Percentiles rank a stretch among this genome's conserved stretches.
Evolutionary conservation across 805 yeast genomes (phyloP).

Genomic region (Wickerhamomyces bisporus): DNA sequence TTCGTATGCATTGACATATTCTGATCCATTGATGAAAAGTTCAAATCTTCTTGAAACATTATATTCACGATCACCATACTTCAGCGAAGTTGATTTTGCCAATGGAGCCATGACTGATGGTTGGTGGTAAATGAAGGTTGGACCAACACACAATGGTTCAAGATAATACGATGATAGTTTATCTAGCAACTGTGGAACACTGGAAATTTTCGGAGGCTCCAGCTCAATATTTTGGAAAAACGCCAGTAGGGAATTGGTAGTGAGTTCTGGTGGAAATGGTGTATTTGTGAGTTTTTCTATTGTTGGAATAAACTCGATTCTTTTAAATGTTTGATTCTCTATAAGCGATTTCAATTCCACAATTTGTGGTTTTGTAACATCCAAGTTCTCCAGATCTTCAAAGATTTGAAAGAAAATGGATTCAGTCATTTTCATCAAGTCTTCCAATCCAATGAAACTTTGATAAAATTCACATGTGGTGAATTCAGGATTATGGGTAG

Average conservation of each 20-base stretch:
- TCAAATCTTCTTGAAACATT: conserved; percentile 72
- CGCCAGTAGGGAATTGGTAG: conserved; percentile 33
- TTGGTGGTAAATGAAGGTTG: conserved; percentile 75
- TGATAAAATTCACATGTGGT: conserved; percentile 87
- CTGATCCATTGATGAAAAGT: conserved; percentile 72
- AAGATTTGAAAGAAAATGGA: conserved; percentile 42
- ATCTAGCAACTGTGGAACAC: conserved; percentile 62
- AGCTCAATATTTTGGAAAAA: conserved; percentile 30
- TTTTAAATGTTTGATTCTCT: conserved; percentile 25
- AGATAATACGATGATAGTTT: conserved; percentile 53
- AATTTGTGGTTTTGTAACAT: conserved; percentile 7
- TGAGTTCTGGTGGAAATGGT: conserved; percentile 40
- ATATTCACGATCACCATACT: conserved; percentile 28
- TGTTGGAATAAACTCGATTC: conserved; percentile 62
- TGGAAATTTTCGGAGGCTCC: conserved; percentile 31
- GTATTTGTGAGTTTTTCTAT: conserved; percentile 50
- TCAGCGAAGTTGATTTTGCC: conserved; percentile 54
- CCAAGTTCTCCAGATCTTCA: conserved; percentile 20
- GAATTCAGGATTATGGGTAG: conserved; percentile 93
- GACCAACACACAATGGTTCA: conserved; percentile 59
- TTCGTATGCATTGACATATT: conserved; percentile 89
- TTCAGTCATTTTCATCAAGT: conserved; percentile 63
- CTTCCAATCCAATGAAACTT: conserved; percentile 59
- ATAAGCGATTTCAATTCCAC: neutral
- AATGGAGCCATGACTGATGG: conserved; percentile 85